Conservation (phyloP, 1,284 basidiomycete genomes). For the Pseudozyma hubeiensis region DNA sequence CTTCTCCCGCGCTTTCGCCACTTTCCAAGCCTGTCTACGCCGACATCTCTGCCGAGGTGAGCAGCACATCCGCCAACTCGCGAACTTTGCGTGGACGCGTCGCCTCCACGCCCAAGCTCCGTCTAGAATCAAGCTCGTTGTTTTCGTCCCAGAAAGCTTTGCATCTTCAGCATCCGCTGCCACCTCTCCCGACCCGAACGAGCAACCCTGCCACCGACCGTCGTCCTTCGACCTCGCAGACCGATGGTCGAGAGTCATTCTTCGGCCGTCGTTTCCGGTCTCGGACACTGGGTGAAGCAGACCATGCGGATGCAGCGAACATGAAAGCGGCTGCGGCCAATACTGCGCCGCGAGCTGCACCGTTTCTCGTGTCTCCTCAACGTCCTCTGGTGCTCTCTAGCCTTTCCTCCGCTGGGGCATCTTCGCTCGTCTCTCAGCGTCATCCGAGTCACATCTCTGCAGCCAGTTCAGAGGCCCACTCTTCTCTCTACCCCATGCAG, state of each 20-base stretch:
- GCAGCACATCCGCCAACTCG: conserved; percentile 3
- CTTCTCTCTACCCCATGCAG: conserved; percentile 16
- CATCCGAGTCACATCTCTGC: conserved; percentile 31
- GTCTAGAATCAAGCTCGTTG: conserved; percentile 14
- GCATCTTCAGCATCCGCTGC: conserved; percentile 20
- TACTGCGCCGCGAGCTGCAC: conserved; percentile 2
- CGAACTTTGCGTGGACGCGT: conserved; percentile 35
- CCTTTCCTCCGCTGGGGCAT: not conserved
- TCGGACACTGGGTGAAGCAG: conserved; percentile 49
- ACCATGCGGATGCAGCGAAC: conserved; percentile 17
- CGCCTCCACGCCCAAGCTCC: conserved; percentile 48
- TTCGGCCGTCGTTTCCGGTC: conserved; percentile 52
- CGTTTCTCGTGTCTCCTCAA: conserved; percentile 1
- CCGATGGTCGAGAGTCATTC: conserved; percentile 32
- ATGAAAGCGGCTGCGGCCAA: conserved; percentile 16
- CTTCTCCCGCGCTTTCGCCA: conserved; percentile 2
- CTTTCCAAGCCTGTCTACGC: not conserved
- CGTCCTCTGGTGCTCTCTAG: conserved; percentile 10
- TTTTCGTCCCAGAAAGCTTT: conserved; percentile 16
- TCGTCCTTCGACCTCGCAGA: conserved; percentile 43
- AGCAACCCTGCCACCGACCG: conserved; percentile 5
- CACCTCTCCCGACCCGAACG: conserved; percentile 10
- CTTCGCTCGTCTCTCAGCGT: conserved; percentile 12
- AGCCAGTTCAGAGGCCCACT: conserved; percentile 25
- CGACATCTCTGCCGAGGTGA: not conserved